Percentiles rank a stretch among this genome's conserved stretches.
Conservation (phyloP, 305 asterid species). For the Stenogyne calaminthoides region DNA sequence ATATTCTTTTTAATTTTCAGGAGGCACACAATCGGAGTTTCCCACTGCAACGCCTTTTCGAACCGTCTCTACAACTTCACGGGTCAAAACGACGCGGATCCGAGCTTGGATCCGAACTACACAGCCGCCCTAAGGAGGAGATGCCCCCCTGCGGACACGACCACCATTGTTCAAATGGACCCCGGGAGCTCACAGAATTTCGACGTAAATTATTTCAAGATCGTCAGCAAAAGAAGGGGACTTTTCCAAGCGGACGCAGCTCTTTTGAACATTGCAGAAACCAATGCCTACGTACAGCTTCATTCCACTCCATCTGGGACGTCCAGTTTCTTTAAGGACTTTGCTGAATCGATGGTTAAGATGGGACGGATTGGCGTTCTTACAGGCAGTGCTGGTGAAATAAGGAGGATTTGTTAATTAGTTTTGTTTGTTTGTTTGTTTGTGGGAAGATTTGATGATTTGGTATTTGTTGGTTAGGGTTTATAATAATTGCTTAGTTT, state of each 20-base stretch:
- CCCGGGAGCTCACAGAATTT: slow-evolving; percentile 50
- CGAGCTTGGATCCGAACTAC: slow-evolving; percentile 46
- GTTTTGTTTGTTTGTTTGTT: background rate
- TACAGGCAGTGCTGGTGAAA: slow-evolving; percentile 50
- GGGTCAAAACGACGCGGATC: slow-evolving; percentile 51
- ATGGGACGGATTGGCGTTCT: slow-evolving; percentile 63
- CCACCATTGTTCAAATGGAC: slow-evolving; percentile 50
- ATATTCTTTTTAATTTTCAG: too few species aligned
- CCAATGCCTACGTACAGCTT: slow-evolving; percentile 38
- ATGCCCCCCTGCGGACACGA: slow-evolving; percentile 44
- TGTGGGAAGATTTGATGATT: background rate
- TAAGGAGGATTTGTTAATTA: slow-evolving; percentile 57
- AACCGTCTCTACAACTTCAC: slow-evolving; percentile 53
- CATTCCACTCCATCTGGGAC: slow-evolving; percentile 27
- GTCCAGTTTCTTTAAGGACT: slow-evolving; percentile 46
- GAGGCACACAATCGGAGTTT: slow-evolving; percentile 58
- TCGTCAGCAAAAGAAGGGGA: slow-evolving; percentile 43
- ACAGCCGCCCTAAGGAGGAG: slow-evolving; percentile 27
- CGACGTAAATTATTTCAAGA: slow-evolving; percentile 41
- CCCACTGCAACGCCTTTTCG: slow-evolving; percentile 49
- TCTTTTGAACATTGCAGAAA: slow-evolving; percentile 39
- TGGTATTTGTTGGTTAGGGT: background rate
- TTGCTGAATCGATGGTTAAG: slow-evolving; percentile 61
- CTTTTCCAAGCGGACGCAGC: slow-evolving; percentile 57
- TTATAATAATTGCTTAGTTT: background rate